Base-by-base conservation (phyloP, 495 filamentous ascomycete genomes). In the Penicillium egyptiacum region DNA sequence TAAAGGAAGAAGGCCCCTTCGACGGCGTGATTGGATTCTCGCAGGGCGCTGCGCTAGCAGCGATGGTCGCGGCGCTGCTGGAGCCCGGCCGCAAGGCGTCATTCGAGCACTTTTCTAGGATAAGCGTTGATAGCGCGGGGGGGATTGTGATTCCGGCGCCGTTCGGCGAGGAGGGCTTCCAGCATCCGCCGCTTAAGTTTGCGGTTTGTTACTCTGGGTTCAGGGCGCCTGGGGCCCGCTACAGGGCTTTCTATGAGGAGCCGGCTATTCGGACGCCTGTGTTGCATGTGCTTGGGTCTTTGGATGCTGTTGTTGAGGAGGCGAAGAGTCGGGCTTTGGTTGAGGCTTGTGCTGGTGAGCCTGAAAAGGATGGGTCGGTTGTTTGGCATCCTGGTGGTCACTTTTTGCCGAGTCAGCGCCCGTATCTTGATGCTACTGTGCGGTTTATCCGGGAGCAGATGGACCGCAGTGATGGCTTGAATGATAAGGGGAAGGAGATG, bases 221-320 rank as follows among this genome's bases (percentile, higher is more conserved):
- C 66, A 81, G 76, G 17, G 85, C 88, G 4, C 80, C 82, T n/a
- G 79, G 78, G 42, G 61, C 74, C n/a, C 63, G 69, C 61, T 95
- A 88, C 73, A 66, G 68, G 58, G 86, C 53, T 20, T 87, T 94
- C 56, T 96, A 92, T 71, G 83, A 89, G 65, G 50, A 63, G 31
- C 90, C 90, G 22, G 73, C 77, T 67, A 85, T 98, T 33, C 59
- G 59, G 62, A 96, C 93, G 70, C 88, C 89, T 19, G 81, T 89
- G 61, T 67, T 96, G 72, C 88, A 96, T 78, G 83, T 94, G 56
- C 59, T 97, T 39, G 94, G 94, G 11, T 84, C 83, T 35, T 70
- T 97, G 69, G 94, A 98, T 81, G 88, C 86, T 26, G 89, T 98
- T 10, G 93, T 98, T 20, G 88, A 89, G 39, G 92, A 96, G 78